These are phyloP conservation scores for Mortierella hygrophila DNA, from an alignment of 192 early-diverging fungal species.

Conservation along the genomic window DNA sequence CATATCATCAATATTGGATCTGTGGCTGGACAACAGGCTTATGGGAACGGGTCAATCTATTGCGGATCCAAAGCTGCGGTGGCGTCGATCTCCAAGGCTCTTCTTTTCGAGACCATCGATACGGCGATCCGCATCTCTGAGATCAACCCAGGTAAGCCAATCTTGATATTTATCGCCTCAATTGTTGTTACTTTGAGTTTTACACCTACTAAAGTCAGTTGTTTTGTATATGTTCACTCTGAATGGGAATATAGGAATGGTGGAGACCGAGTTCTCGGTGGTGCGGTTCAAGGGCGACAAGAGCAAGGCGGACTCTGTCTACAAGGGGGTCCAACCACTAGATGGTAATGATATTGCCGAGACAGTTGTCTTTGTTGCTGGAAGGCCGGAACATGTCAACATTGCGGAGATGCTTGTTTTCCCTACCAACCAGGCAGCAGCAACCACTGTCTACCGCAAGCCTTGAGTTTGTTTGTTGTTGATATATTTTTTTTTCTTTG, in stretches of 20 bases:
- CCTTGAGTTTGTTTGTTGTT: not conserved
- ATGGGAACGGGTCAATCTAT: constrained; percentile 83
- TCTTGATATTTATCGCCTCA: not conserved
- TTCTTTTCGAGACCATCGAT: constrained; percentile 82
- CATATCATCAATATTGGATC: constrained; percentile 90
- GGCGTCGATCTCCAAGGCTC: constrained; percentile 80
- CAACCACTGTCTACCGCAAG: constrained; percentile 44
- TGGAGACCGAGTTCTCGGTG: constrained; percentile 93
- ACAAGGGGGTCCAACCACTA: constrained; percentile 68
- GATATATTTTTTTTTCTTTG: too few relatives aligned
- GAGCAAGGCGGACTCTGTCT: constrained; percentile 76
- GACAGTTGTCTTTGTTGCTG: constrained; percentile 83
- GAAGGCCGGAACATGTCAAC: constrained; percentile 78
- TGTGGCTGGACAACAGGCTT: constrained; percentile 79
- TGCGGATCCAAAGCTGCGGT: constrained; percentile 89
- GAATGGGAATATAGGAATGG: constrained; percentile 58
- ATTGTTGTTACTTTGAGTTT: not conserved
- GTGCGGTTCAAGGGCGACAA: constrained; percentile 82
- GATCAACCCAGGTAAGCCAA: constrained; percentile 75
- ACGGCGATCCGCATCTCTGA: constrained; percentile 80
- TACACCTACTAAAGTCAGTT: not conserved
- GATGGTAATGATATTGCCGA: constrained; percentile 64
- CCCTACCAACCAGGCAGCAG: constrained; percentile 52
- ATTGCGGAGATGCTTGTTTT: constrained; percentile 73
- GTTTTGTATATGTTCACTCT: not conserved